A percentile compares a stretch with the other conserved stretches of the same genome.
Conservation (phyloP, 169 alveolate species). For the Amoebophrya sp. region DNA sequence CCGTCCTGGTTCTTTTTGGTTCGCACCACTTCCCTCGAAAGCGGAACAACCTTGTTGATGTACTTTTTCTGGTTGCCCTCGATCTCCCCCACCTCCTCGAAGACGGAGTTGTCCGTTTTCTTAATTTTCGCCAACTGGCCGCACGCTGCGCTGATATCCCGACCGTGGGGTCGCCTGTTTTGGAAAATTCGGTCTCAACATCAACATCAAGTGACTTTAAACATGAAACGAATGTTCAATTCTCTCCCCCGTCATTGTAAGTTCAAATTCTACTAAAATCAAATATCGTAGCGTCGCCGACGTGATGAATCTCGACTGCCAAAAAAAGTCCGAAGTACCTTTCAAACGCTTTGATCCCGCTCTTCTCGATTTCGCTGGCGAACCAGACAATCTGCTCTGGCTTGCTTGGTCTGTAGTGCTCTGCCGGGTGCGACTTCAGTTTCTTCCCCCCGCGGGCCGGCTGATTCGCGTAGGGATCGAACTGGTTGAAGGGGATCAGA, state of each 20-base stretch:
- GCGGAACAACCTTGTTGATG: not conserved
- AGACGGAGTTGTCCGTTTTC: not conserved
- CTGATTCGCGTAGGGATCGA: slow-evolving; percentile 16
- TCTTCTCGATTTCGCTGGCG: not conserved
- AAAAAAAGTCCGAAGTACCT: not conserved
- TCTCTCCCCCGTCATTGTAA: no score
- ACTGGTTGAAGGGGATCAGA: slow-evolving; percentile 30
- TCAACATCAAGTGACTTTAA: no score
- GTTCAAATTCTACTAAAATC: no score
- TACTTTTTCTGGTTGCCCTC: not conserved
- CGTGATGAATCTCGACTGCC: no score
- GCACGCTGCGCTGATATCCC: slow-evolving; percentile 34
- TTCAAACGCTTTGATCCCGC: not conserved
- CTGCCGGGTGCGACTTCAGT: not conserved
- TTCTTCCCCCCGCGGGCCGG: not conserved
- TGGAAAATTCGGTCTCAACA: no score
- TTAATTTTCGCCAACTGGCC: slow-evolving; percentile 33
- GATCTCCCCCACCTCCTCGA: not conserved
- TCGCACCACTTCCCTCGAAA: not conserved
- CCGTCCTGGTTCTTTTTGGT: not conserved
- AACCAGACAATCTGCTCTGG: slow-evolving; percentile 21
- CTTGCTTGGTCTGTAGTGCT: not conserved
- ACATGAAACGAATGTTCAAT: no score
- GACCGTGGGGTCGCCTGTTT: slow-evolving; percentile 34
- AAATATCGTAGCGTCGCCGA: no score